A percentile compares a stretch with the other conserved stretches of the same genome.
Conservation (phyloP, 2,329 filamentous ascomycete genomes). For the Exophiala viscosa region DNA sequence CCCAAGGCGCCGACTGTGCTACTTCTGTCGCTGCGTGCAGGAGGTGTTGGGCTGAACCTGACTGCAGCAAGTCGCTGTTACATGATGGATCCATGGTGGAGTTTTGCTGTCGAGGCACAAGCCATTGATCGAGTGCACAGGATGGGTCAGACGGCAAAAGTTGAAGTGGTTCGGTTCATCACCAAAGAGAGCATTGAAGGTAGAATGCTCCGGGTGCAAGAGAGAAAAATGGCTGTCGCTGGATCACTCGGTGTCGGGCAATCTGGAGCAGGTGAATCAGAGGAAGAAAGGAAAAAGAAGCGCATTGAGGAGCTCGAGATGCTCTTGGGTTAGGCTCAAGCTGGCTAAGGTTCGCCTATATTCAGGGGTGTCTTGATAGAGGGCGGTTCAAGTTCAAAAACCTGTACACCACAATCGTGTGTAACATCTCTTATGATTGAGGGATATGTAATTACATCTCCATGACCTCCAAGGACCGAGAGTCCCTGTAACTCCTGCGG, state of each 20-base stretch:
- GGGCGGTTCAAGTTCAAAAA: too few relatives aligned
- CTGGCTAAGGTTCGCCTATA: neutral
- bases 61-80: conserved; percentile 85
- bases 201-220: conserved; percentile 89
- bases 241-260: conserved; percentile 91
- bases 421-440: too few relatives aligned
- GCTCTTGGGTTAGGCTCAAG: conserved; percentile 59
- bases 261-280: conserved; percentile 75
- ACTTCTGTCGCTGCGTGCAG: conserved; percentile 79
- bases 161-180: conserved; percentile 83
- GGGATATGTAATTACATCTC: too few relatives aligned
- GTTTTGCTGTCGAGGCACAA: conserved; percentile 91
- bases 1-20: conserved; percentile 53
- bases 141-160: conserved; percentile 87
- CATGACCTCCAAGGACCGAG: too few relatives aligned
- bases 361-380: too few relatives aligned
- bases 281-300: conserved; percentile 87
- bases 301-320: conserved; percentile 93
- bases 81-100: conserved; percentile 99
- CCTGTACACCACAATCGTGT: too few relatives aligned
- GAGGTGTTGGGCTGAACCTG: conserved; percentile 89
- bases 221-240: conserved; percentile 84
- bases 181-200: conserved; percentile 89
- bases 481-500: too few relatives aligned
- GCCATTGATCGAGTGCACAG: conserved; percentile 96